Base-by-base conservation (phyloP, 805 yeast species). In the Cyberlindnera maritima region DNA sequence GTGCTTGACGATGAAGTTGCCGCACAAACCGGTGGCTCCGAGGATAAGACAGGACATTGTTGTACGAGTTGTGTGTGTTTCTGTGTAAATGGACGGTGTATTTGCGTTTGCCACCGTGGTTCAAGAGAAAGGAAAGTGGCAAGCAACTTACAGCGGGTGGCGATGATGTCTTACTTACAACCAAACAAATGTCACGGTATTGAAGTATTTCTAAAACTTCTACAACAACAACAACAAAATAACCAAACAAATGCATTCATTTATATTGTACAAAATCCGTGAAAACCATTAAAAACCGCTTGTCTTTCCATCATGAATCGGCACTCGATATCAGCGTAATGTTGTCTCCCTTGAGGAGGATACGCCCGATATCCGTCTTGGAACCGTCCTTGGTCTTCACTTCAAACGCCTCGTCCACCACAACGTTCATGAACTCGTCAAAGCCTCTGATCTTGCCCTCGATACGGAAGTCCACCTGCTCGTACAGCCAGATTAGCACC, bases 341-440 rank as follows among this genome's bases (percentile, higher is more conserved):
- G 62, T 90, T 94, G 62, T 94, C 99, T 4, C 99, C 99, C 66
- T 94, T 94, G 47, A 94, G 70, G 54, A 94, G 64, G 20, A 94
- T 79, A 48, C 86, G 72, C 1, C 96, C 96, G 47, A 88, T 60
- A n/a, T 68, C 66, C 23, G 79, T 76, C 45, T 71, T 70, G 1
- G 73, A 52, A 41, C 75, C 73, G 1, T 81, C 80, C 33, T 75
- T 76, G n/a, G 62, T 62, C 43, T 75, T 71, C 6, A 92, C 71
- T 57, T 95, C 96, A 12, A 64, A 59, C 0, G 85, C 85, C 41
- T 79, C 77, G 29, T 78, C 82, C 19, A 82, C 67, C 4, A 81
- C 85, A 15, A 82, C 68, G 62, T 94, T 94, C 99, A 94, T 95
- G 61, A 91, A 92, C 69, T 95, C 99, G 66, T 94, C 99, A 66